Base-by-base conservation (phyloP, 345 rosid species). In the Euphorbia peplus region DNA sequence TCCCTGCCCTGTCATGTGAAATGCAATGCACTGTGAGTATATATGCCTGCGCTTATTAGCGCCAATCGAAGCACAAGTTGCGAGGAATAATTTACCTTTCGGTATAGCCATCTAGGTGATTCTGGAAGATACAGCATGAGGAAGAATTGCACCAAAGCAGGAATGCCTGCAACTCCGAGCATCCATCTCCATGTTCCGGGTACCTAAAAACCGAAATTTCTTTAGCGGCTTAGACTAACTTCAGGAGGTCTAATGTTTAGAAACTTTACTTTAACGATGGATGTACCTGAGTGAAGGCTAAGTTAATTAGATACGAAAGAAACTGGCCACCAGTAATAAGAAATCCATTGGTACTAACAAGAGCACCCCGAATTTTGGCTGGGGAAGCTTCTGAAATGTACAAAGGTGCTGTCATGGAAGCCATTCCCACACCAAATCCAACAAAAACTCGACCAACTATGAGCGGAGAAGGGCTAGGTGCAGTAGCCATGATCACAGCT, bases 301-400 rank as follows among this genome's bases (percentile, higher is more conserved):
- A 75, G 84, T 90, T 93, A 76, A 93, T 86, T 46, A 93, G 96
- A 78, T 93, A 90, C 66, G 98, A 75, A 35, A 88, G 78, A 65
- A 93, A 90, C 78, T 93, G 96, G 73, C 98, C 98, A 1, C 97
- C 93, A 0, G 96, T 90, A 75, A 90, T 86, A 39, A 93, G 95
- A 73, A 93, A 83, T 2, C 83, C 91, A 39, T 90, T 93, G 66
- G 93, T 83, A 70, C 96, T 87, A 30, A 90, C 95, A 62, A 92
- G 96, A 37, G 93, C 98, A 48, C 98, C 97, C 14, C 98, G 80
- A 60, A 93, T 93, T 79, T 73, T 87, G 0, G 96, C 87, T 0
- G 98, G 98, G 19, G 98, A 93, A 21, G 92, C 91, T 75, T 93
- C 98, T 1, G 97, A 90, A 35, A 93, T 93, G 77, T 93, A 93